Base-by-base conservation (phyloP, 2,329 filamentous ascomycete genomes). In the Periconia sp. region DNA sequence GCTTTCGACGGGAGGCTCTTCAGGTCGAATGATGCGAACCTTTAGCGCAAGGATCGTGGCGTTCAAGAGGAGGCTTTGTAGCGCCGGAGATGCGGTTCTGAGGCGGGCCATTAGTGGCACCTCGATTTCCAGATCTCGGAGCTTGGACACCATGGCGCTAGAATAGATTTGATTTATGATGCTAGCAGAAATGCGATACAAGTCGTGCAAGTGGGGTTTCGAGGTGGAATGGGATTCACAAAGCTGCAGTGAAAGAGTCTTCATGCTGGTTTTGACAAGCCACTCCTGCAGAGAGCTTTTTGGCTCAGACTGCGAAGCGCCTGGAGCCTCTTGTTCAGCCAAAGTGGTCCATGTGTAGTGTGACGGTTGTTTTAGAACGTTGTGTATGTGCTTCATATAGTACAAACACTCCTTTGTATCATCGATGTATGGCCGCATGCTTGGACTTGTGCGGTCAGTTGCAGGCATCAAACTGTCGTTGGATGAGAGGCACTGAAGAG, bases 321-420 rank as follows among this genome's bases (percentile, higher is more conserved):
- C 76, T 3, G 78, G 73, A 35, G 85, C 76, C 15, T 78, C 76
- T 49, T 87, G 87, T 6, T 85, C 85, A 1, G 89, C 85, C 40
- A 95, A 75, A 5, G 87, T 81, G 13, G 82, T 79, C 88, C 90
- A 92, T 9, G 88, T 85, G 48, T 82, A 81, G 44, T 89, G 85
- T 18, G 82, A 88, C 52, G 85, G 84, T 72, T 85, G 86, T 23
- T 83, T 80, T 15, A 96, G 76, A 23, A 95, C 81, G 59, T 91
- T 89, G 6, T 86, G 86, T 1, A 96, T 72, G 2, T 89, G 88
- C 48, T 85, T 84, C 18, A 97, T 75, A 64, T 93, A 88, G 70
- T 96, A 95, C 2, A 90, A 76, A 56, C 87, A 91, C 52, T 92
- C 82, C 56, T 89, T 88, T 8, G 92, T 79, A 60, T 95, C 89